Evolutionary conservation across 495 filamentous ascomycete genomes (phyloP).

Genomic region (Cercophora newfieldiana): DNA sequence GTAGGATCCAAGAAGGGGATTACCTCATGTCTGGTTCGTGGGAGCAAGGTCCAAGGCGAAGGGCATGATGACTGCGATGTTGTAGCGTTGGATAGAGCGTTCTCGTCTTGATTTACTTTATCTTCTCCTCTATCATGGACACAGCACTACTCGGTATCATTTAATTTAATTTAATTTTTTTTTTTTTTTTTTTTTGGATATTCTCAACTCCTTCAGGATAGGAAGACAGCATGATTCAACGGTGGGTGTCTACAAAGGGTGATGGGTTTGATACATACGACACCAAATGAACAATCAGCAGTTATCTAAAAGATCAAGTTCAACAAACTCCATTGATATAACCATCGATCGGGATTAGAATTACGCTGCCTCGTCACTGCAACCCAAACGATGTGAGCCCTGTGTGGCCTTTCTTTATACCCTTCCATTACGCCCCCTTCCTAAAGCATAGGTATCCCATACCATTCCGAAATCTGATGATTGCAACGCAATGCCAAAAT

Average conservation of each 20-base stretch:
- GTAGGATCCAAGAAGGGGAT: background rate
- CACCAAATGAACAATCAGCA: background rate
- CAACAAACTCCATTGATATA: background rate
- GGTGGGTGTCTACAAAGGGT: background rate
- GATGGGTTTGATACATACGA: background rate
- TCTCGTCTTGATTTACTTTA: background rate
- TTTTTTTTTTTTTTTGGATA: no score
- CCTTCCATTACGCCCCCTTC: background rate
- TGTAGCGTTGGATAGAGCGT: background rate
- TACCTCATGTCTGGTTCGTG: background rate
- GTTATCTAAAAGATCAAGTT: background rate
- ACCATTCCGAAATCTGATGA: background rate
- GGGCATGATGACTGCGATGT: background rate
- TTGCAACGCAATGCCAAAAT: constrained; percentile 4
- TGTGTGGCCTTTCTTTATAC: background rate
- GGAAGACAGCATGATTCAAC: background rate
- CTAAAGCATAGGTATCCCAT: background rate
- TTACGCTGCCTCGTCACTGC: background rate
- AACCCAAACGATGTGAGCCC: background rate
- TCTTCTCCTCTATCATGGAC: background rate
- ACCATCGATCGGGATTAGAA: background rate
- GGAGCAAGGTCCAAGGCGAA: constrained; percentile 2
- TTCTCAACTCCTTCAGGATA: background rate
- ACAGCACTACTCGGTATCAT: background rate
- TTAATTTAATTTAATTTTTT: no score